Evolutionary conservation across 495 filamentous ascomycete genomes (phyloP), one percentile per base, ranked within the genome.

Genomic region (Penicillium canescens): DNA sequence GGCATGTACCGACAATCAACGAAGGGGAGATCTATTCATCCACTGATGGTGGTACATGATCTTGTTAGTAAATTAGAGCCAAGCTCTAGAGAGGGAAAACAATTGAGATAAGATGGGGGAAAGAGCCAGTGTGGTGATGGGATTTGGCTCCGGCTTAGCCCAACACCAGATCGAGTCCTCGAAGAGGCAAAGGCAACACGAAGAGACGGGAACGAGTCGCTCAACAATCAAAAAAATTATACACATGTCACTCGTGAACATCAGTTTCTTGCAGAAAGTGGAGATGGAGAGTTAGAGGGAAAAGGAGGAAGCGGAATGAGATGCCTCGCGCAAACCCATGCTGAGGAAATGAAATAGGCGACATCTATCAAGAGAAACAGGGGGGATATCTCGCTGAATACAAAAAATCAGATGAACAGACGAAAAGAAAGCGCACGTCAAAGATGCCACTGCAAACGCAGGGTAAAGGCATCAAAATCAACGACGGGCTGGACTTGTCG

Each of bases 161-260:
- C 36, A 23, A 18, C 18, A 18, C 28, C 28, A 31, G 28, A 31
- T 31, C 28, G 28, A 31, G 28, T 31, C 28, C 28, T 31, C 28
- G 7, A 31, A 31, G 10, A 34, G 12, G 35, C 13, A 48, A 49
- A 51, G 21, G 16, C 16, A 43, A 60, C 36, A 57, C 24, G 44
- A 53, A 37, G 52, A 59, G 49, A 52, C 54, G 53, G 54, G 53
- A 50, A 51, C 34, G 48, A 13, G 33, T 47, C 54, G 60, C 52
- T 56, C 55, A 51, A 45, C 56, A 56, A n/a, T 54, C 57, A 50
- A 56, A 52, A 35, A 50, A 62, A 63, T 61, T 54, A 69, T 59
- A 69, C 62, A 67, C 58, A 65, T 65, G 66, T 76, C 67, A 73
- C 60, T 72, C 68, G 50, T 74, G 62, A 70, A 66, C 62, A 68